Base-by-base conservation (phyloP, 164 flowering plant genomes). In the Kalanchoe fedtschenkoi region DNA sequence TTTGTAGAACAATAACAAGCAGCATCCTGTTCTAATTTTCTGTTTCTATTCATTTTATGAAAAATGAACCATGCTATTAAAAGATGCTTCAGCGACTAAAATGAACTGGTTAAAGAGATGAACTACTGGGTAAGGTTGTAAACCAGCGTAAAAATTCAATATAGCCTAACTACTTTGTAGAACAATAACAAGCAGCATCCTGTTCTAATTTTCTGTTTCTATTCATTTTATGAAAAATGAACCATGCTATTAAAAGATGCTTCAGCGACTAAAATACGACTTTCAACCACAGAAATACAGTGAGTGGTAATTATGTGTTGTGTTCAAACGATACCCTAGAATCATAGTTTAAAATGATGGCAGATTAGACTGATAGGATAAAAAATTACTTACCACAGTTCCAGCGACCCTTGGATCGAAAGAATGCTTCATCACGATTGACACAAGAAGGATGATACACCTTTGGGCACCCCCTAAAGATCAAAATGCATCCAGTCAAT, bases 391-490 rank as follows among this genome's bases (percentile, higher is more conserved):
- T 69, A 90, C 99, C 97, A 66, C 99, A 93, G 68, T 83, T 90
- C 99, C 97, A 93, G 65, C 80, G 79, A 62, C 97, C 95, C 81
- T 84, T 90, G 3, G 91, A 58, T 61, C 69, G 78, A 77, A 93
- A 90, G 75, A 93, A 90, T 6, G 89, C 90, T 69, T 86, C 95
- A 62, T 93, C 97, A 1, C 87, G 86, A 66, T 86, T 83, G 58
- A 90, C 86, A 74, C 99, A 93, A 24, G 85, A 61, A 69, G 96
- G 89, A 69, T 93, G 99, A 57, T 93, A 93, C 0, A 95, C 99
- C 78, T 93, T 93, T 3, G 97, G 89, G 69, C 99, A 93, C 43
- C 89, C 89, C 82, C 98, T 93, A 68, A 17, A 59, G 69, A 67
- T 62, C 33, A 60, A 58, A 56, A 69, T 51, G 42, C 22, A 56